A percentile compares a stretch with the other conserved stretches of the same genome.
phyloP scores from a whole-genome alignment of 2,329 filamentous ascomycete genomes.

The Leptographium radiaticola region DNA sequence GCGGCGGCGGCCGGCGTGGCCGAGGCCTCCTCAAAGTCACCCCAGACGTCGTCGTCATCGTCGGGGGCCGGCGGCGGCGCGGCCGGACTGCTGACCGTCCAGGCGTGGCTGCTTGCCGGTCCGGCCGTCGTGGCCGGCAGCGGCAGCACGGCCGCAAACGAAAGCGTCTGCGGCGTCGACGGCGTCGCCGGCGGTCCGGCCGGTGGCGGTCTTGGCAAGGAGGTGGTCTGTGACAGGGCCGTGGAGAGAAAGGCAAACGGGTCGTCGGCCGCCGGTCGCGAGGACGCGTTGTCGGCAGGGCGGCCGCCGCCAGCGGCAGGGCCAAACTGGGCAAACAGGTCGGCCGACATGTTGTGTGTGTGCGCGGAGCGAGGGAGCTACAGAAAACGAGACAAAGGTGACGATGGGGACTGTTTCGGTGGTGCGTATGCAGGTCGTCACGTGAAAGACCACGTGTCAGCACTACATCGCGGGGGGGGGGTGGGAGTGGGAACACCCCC shows the following conservation, averaged over 20 bases:
- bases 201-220: not conserved
- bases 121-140: too few relatives aligned
- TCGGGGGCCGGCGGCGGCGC: not conserved
- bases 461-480: too few relatives aligned
- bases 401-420: too few relatives aligned
- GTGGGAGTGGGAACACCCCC: too few relatives aligned
- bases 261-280: slow-evolving; percentile 12
- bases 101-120: slow-evolving; percentile 9
- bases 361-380: too few relatives aligned
- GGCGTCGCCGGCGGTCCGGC: slow-evolving; percentile 8
- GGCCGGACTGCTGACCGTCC: slow-evolving; percentile 1
- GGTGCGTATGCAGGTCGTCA: not conserved
- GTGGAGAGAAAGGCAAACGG: slow-evolving; percentile 20
- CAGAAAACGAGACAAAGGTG: not conserved
- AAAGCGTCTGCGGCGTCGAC: not conserved
- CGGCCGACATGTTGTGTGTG: slow-evolving; percentile 42
- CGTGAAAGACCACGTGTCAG: not conserved
- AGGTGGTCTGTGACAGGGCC: slow-evolving; percentile 8
- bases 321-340: slow-evolving; percentile 52
- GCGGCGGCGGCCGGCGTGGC: slow-evolving; percentile 14
- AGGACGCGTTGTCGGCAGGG: not conserved
- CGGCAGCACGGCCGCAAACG: not conserved
- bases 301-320: slow-evolving; percentile 26
- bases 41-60: slow-evolving; percentile 44
- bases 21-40: slow-evolving; percentile 51